Evolutionary conservation across 2,329 filamentous ascomycete species (phyloP).

Genomic region (Hypoxylon sp.): DNA sequence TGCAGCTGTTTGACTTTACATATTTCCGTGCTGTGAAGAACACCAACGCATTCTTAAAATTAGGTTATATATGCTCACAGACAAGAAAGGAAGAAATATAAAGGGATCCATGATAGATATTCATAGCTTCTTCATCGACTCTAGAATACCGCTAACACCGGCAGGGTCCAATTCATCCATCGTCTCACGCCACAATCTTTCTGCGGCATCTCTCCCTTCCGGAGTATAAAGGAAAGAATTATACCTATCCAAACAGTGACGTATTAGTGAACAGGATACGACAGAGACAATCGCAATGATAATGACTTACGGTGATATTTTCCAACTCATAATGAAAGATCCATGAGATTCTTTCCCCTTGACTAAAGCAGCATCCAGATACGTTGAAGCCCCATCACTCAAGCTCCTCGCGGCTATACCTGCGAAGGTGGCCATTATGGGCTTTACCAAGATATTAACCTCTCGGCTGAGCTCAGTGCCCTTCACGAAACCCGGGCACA

Average conservation of each 20-base stretch:
- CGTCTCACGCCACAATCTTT: constrained; percentile 26
- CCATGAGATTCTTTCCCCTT: constrained; percentile 67
- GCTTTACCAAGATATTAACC: constrained; percentile 43
- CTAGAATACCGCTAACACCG: constrained; percentile 24
- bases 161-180: constrained; percentile 10
- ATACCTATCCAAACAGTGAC: constrained; percentile 12
- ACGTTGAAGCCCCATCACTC: constrained; percentile 61
- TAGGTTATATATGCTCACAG: too few species aligned
- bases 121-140: constrained; percentile 33
- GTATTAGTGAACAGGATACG: constrained; percentile 5
- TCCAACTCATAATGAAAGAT: constrained; percentile 65
- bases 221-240: constrained; percentile 38
- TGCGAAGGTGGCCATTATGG: background rate
- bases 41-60: too few species aligned
- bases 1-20: too few species aligned
- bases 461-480: constrained; percentile 61
- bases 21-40: too few species aligned
- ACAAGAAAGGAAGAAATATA: too few species aligned
- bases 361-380: constrained; percentile 62
- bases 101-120: background rate
- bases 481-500: constrained; percentile 62
- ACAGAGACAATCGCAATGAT: background rate
- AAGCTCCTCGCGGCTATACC: constrained; percentile 50
- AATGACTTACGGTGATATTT: constrained; percentile 61
- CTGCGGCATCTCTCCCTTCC: constrained; percentile 21